Conservation (phyloP, 768 basidiomycete species). For the Melanogaster broomeanus region DNA sequence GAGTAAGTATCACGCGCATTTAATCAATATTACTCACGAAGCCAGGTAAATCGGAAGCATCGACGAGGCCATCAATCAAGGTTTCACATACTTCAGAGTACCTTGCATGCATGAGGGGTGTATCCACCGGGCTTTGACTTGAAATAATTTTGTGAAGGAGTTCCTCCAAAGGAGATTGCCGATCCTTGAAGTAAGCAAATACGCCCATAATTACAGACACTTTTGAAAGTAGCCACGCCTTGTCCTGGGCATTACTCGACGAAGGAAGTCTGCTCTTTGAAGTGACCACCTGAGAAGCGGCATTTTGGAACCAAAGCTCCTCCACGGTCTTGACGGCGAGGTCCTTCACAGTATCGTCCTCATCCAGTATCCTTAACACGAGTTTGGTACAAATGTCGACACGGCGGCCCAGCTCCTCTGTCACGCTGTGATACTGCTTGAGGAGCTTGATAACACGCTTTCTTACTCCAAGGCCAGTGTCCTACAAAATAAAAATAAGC, state of each 20-base stretch:
- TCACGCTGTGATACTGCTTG: constrained; percentile 74
- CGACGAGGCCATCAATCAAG: constrained; percentile 86
- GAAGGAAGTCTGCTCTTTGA: constrained; percentile 39
- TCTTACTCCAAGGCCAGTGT: constrained; percentile 90
- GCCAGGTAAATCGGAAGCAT: constrained; percentile 76
- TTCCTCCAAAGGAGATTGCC: constrained; percentile 82
- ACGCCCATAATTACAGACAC: constrained; percentile 87
- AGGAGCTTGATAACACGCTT: constrained; percentile 96
- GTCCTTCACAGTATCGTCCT: constrained; percentile 95
- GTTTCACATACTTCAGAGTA: constrained; percentile 83
- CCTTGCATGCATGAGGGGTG: constrained; percentile 56
- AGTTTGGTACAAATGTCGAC: constrained; percentile 83
- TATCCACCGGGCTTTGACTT: constrained; percentile 62
- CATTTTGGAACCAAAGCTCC: constrained; percentile 81
- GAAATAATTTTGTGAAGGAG: constrained; percentile 80
- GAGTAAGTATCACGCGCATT: neutral
- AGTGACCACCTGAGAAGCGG: constrained; percentile 30
- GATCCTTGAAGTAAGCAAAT: constrained; percentile 77
- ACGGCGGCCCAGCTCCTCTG: constrained; percentile 56
- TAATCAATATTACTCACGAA: constrained; percentile 52
- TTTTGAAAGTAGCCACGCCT: constrained; percentile 57
- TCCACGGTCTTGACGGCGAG: constrained; percentile 88
- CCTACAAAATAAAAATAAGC: constrained; percentile 47
- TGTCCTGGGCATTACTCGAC: constrained; percentile 44
- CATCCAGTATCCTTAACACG: constrained; percentile 83